Conservation (phyloP, 495 filamentous ascomycete species). For the Talaromyces adpressus region DNA sequence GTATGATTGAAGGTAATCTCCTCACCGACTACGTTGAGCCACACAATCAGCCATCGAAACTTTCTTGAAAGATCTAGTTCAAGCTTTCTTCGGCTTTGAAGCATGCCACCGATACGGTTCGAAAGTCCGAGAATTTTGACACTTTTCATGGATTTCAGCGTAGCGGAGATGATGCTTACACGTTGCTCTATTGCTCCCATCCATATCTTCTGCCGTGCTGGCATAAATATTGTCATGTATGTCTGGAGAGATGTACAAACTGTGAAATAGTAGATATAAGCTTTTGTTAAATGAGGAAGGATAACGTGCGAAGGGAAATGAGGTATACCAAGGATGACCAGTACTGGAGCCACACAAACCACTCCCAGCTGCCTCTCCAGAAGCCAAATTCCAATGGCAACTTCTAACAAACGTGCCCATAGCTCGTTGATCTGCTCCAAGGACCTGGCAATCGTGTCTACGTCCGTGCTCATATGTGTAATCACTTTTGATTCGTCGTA, state of each 20-base stretch:
- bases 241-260: constrained; percentile 17
- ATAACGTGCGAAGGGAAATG: constrained; percentile 22
- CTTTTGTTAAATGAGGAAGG: constrained; percentile 10
- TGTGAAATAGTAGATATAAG: constrained; percentile 21
- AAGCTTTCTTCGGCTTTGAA: constrained; percentile 32
- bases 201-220: constrained; percentile 35
- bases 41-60: constrained; percentile 29
- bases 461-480: constrained; percentile 51
- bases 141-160: constrained; percentile 48
- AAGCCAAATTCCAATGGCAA: constrained; percentile 43
- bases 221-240: constrained; percentile 12
- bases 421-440: constrained; percentile 35
- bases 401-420: constrained; percentile 45
- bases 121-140: constrained; percentile 58
- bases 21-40: constrained; percentile 3
- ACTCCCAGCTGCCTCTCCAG: constrained; percentile 46
- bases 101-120: constrained; percentile 17
- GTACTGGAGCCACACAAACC: constrained; percentile 34
- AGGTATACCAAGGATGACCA: constrained; percentile 28
- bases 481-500: constrained; percentile 34
- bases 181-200: constrained; percentile 45
- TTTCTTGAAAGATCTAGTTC: constrained; percentile 36
- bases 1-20: neutral
- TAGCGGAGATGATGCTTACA: constrained; percentile 40
- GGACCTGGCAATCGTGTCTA: constrained; percentile 31